Base-by-base conservation (phyloP, 805 yeast genomes). In the Hanseniaspora valbyensis region DNA sequence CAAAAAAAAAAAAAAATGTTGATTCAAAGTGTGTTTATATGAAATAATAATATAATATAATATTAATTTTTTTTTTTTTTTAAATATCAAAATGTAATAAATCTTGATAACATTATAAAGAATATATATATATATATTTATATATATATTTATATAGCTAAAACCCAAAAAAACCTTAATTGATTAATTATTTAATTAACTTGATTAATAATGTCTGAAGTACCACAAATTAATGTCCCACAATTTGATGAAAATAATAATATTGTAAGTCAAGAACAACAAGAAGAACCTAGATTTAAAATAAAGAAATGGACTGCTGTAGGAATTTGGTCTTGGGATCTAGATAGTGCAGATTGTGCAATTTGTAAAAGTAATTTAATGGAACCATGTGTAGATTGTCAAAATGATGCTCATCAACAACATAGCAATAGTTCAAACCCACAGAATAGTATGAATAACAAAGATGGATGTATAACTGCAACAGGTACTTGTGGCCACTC, bases 311-410 rank as follows among this genome's bases (percentile, higher is more conserved):
- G 98, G 97, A 88, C 95, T 13, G 97, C 97, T 0, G 98, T 92
- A 44, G 97, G 97, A n/a, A 87, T 92, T 64, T 92, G 99, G 99
- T 87, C 96, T 0, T 92, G 98, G 98, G 95, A 87, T 67, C 83
- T 87, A 54, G 90, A 80, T 32, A 90, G 87, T 50, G 98, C 94
- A 56, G 87, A 86, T 50, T 92, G 99, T 72, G 97, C 99, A 36
- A 92, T 92, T 64, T 92, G 99, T 74, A 77, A 97, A 63, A 92
- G 90, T 66, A 96, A 90, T 67, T 75, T 92, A 57, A 92, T 92
- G 99, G 99, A 92, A 61, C 92, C 92, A 16, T 92, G 98, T 65
- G 84, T 92, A 56, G 97, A 89, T 65, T 92, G 99, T 64, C 95
- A 87, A 65, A 94, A 95, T 25, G 80, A 81, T 61, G 79, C 68